A percentile compares a stretch with the other conserved stretches of the same genome.
phyloP scores from a whole-genome alignment of 2,329 filamentous ascomycete genomes.

The Cercospora nicotianae region DNA sequence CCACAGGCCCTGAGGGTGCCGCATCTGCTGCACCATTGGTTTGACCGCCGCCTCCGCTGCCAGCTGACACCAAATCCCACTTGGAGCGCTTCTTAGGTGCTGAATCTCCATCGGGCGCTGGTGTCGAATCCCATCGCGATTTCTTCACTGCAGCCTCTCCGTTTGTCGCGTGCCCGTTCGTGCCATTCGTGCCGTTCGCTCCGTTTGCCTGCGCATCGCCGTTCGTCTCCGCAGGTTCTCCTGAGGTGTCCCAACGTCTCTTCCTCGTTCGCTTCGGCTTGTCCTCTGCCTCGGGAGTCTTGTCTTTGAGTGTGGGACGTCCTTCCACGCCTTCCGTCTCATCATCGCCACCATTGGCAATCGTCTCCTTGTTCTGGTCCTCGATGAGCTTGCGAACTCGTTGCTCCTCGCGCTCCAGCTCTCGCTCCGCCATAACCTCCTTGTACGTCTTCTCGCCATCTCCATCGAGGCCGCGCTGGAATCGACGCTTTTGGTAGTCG shows the following conservation, averaged over 20 bases:
- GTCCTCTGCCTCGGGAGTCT: conserved; percentile 29
- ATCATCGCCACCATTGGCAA: conserved; percentile 68
- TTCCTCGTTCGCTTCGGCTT: conserved; percentile 72
- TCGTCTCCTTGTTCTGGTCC: conserved; percentile 67
- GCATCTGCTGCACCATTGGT: conserved; percentile 65
- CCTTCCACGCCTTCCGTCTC: conserved; percentile 62
- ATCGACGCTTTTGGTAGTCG: conserved; percentile 94
- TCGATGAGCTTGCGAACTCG: conserved; percentile 77
- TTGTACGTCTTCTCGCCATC: conserved; percentile 74
- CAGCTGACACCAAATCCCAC: conserved; percentile 84
- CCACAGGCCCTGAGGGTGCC: conserved; percentile 36
- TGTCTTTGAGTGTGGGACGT: conserved; percentile 70
- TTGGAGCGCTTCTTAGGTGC: conserved; percentile 76
- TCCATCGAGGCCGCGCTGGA: conserved; percentile 79
- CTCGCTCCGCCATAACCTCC: conserved; percentile 85
- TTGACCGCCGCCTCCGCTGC: conserved; percentile 66
- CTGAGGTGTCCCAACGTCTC: conserved; percentile 84
- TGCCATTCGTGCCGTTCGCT: conserved; percentile 14
- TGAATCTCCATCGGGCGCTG: conserved; percentile 52
- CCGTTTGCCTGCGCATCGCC: conserved; percentile 17
- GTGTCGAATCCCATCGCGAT: conserved; percentile 83
- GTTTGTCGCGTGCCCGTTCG: conserved; percentile 26
- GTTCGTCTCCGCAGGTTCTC: conserved; percentile 39
- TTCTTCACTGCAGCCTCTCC: conserved; percentile 55
- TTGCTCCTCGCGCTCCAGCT: conserved; percentile 91